Evolutionary conservation across 345 rosid genomes (phyloP).

Genomic region (Fremontodendron californicum): DNA sequence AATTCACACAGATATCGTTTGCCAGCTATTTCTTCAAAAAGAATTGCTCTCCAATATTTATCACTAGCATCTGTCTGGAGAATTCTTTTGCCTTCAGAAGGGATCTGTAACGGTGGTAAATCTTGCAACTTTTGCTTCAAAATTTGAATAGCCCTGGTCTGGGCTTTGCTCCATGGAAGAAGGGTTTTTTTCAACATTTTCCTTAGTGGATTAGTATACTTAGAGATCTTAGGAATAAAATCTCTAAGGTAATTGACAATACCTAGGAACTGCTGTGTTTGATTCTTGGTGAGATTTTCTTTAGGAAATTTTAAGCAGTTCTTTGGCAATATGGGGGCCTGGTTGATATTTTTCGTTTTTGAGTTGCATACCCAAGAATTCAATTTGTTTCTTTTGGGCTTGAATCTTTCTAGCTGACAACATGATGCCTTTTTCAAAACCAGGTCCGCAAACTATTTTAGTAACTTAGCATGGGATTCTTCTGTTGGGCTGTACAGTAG

Average conservation of each 20-base stretch:
- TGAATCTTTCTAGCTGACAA: neutral
- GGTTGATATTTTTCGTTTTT: neutral
- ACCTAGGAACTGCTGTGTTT: neutral
- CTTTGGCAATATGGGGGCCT: neutral
- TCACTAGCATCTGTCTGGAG: neutral
- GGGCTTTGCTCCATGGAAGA: no score
- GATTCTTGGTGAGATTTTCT: neutral
- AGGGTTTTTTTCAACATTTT: neutral
- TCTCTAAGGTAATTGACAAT: no score
- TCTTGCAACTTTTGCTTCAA: no score
- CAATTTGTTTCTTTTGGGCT: neutral
- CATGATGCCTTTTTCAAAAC: neutral
- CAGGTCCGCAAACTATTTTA: neutral
- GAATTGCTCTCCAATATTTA: no score
- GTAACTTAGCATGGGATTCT: no score
- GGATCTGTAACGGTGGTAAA: no score
- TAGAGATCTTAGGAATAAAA: no score
- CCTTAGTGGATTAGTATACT: neutral
- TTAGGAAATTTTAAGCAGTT: neutral
- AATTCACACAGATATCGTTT: neutral
- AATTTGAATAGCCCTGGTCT: neutral
- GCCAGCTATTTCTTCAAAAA: no score
- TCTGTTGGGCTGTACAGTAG: neutral
- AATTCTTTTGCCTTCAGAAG: neutral
- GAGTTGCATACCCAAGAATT: neutral